Base-by-base conservation (phyloP, 352 stramenopile species). In the Aphanomyces stellatus region DNA sequence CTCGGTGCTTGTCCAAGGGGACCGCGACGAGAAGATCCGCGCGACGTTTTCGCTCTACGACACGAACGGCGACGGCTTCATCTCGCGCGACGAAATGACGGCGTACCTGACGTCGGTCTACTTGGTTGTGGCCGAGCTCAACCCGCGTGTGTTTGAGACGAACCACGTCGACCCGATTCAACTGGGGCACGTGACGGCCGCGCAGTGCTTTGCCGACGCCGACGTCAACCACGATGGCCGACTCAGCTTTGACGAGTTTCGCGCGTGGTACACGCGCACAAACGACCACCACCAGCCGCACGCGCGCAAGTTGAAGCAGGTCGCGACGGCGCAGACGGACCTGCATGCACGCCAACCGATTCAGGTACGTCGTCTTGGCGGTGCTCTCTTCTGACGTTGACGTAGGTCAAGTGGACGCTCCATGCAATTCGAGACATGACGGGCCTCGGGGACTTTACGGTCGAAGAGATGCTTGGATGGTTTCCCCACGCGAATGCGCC, bases 21-120 rank as follows among this genome's bases (percentile, higher is more conserved):
- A 74, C 2, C 80, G 76, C 33, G 81, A 95, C 41, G 85, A 94
- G 15, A 93, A 92, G 71, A 76, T 94, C 2, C 69, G 77, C 28
- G 77, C 83, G 2, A 86, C 81, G n/a, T 95, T 96, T 74, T 75
- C 76, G 17, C 80, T 95, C 25, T 91, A 95, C 68, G 88, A 96
- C 62, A 74, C 72, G 0, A 80, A 96, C 53, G 76, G 77, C 4
- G 85, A 96, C 59, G 88, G 88, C 28, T 93, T 82, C 60, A 95
- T 96, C 71, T 90, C 82, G 1, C 65, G 76, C 22, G 68, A 82
- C 17, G 86, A 96, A 61, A 94, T 96, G 87, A 73, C 83, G 53
- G 78, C 71, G 55, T 96, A 95, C 71, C 53, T 96, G 41, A 62
- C 79, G 31, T 86, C 79, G 0, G 82, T 92, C 2, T 92, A 89